A percentile compares a stretch with the other conserved stretches of the same genome.
phyloP scores from a whole-genome alignment of 176 grass and related monocot species.

The Carex kokanica region DNA sequence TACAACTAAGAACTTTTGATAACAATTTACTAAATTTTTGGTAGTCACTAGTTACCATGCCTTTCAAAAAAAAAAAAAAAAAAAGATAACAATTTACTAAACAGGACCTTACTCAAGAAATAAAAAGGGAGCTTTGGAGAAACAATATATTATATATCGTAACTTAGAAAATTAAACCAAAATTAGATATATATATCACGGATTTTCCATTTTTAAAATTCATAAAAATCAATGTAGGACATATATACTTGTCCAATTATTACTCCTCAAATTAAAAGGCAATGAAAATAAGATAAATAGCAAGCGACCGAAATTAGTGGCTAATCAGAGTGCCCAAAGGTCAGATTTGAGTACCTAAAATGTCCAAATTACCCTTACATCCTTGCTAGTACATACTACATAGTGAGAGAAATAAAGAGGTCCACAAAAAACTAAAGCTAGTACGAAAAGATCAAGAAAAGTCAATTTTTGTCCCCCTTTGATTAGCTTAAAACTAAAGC shows the following conservation, averaged over 20 bases:
- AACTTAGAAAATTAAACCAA: not conserved
- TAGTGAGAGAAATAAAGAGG: not conserved
- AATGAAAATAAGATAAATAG: not conserved
- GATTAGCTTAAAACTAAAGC: conserved; percentile 19
- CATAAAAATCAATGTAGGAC: not conserved
- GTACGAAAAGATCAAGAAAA: conserved; percentile 17
- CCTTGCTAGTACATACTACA: not conserved
- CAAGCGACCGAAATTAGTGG: not conserved
- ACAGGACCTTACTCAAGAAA: not conserved
- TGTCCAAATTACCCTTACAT: conserved; percentile 2
- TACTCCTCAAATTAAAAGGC: not conserved
- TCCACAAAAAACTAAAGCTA: not conserved
- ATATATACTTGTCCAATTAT: not conserved
- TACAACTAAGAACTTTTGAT: not conserved
- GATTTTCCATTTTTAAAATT: not conserved
- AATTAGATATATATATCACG: not conserved
- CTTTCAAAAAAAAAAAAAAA: too few species aligned
- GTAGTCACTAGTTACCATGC: too few species aligned
- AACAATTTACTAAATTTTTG: too few species aligned
- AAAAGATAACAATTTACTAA: not conserved
- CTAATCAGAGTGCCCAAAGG: not conserved
- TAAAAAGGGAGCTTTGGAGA: not conserved
- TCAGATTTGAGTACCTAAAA: conserved; percentile 1
- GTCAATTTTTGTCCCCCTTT: conserved; percentile 23
- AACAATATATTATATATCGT: not conserved